Percentiles rank a stretch among this genome's conserved stretches.
Evolutionary conservation across 768 basidiomycete species (phyloP).

Genomic region (Tulasnella sp.): DNA sequence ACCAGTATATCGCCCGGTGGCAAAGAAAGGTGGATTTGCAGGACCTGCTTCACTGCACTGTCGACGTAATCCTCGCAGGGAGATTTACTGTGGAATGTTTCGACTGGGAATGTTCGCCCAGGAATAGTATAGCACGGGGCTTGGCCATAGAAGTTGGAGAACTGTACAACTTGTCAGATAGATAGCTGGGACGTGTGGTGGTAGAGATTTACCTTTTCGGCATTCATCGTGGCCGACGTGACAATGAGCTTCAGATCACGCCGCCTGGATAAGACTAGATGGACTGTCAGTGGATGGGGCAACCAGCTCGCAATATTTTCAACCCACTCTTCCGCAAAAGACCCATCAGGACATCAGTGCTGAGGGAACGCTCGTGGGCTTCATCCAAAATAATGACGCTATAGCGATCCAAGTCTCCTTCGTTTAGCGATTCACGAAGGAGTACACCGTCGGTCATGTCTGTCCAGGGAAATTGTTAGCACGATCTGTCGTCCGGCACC

Average conservation of each 20-base stretch:
- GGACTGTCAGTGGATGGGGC: neutral
- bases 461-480: constrained; percentile 29
- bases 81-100: constrained; percentile 91
- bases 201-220: constrained; percentile 69
- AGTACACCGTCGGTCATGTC: constrained; percentile 99
- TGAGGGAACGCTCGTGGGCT: constrained; percentile 94
- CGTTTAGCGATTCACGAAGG: constrained; percentile 94
- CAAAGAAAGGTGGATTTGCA: constrained; percentile 90
- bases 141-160: constrained; percentile 90
- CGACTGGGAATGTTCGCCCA: constrained; percentile 94
- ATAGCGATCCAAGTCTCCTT: constrained; percentile 96
- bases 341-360: constrained; percentile 98
- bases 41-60: constrained; percentile 92
- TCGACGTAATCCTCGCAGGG: constrained; percentile 99
- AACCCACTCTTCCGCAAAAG: constrained; percentile 78
- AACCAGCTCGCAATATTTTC: neutral
- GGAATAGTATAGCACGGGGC: constrained; percentile 93
- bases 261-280: constrained; percentile 70
- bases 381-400: constrained; percentile 98
- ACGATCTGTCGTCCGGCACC: constrained; percentile 14
- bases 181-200: neutral
- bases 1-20: constrained; percentile 93
- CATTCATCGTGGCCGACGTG: constrained; percentile 99
- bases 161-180: constrained; percentile 44
- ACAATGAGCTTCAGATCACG: constrained; percentile 94